Percentiles rank a stretch among this genome's conserved stretches.
These are phyloP conservation scores for Flaveria ramosissima DNA, from an alignment of 129 eudicot species.

Conservation along the genomic window DNA sequence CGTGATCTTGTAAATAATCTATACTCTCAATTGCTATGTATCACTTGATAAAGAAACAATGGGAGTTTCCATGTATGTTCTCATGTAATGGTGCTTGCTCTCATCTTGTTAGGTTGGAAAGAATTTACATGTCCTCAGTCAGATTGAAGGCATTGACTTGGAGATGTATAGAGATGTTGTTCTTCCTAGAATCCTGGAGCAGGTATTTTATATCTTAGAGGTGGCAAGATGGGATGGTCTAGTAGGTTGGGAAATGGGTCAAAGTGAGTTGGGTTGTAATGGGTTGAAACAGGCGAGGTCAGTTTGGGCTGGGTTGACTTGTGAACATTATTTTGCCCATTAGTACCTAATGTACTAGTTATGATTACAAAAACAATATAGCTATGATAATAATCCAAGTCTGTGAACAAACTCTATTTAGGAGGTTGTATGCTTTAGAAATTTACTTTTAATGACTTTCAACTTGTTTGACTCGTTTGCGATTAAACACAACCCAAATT, in stretches of 20 bases:
- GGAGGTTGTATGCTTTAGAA: background rate
- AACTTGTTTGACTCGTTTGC: background rate
- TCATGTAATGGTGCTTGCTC: slow-evolving; percentile 32
- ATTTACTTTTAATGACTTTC: background rate
- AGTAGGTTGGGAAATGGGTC: background rate
- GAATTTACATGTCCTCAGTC: slow-evolving; percentile 96
- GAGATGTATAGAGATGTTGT: slow-evolving; percentile 83
- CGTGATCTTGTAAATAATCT: slow-evolving; percentile 85
- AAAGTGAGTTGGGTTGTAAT: background rate
- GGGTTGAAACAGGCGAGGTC: background rate
- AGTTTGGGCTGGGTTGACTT: background rate
- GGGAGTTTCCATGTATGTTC: slow-evolving; percentile 13
- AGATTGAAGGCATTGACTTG: slow-evolving; percentile 97
- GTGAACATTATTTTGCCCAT: background rate
- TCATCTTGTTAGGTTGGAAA: slow-evolving; percentile 78
- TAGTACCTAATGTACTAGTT: background rate
- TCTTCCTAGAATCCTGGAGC: slow-evolving; percentile 95
- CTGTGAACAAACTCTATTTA: background rate
- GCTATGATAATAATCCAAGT: background rate
- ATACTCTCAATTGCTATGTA: slow-evolving; percentile 23
- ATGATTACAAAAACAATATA: background rate
- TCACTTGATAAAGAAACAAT: slow-evolving; percentile 7
- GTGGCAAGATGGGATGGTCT: slow-evolving; percentile 4
- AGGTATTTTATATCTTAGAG: slow-evolving; percentile 44
- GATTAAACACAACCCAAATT: slow-evolving; percentile 4